Conservation (phyloP, 2,329 filamentous ascomycete species). For the Aspergillus fischeri region DNA sequence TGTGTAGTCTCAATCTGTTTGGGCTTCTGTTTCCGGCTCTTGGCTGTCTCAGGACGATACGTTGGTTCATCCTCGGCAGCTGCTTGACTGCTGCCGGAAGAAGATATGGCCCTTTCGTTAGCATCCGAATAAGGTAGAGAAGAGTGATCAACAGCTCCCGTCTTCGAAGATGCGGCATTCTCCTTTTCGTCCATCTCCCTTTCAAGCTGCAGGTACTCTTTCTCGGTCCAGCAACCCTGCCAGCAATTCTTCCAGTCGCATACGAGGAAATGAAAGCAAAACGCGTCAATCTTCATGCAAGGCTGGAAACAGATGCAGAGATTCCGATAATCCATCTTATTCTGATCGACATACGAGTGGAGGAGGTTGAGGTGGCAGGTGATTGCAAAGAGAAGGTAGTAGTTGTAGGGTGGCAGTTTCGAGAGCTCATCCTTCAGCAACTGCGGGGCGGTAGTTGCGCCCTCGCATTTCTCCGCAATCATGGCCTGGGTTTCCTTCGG, state of each 20-base stretch:
- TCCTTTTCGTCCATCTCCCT: slow-evolving; percentile 36
- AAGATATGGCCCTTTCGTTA: slow-evolving; percentile 59
- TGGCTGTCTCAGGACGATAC: slow-evolving; percentile 28
- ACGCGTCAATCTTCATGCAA: slow-evolving; percentile 92
- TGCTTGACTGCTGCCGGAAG: slow-evolving; percentile 61
- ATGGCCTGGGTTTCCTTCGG: slow-evolving; percentile 78
- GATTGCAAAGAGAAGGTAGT: slow-evolving; percentile 95
- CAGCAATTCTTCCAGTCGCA: slow-evolving; percentile 95
- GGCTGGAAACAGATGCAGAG: slow-evolving; percentile 96
- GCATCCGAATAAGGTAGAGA: slow-evolving; percentile 15
- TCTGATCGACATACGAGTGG: slow-evolving; percentile 86
- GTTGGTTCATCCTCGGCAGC: slow-evolving; percentile 35
- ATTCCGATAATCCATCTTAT: slow-evolving; percentile 97
- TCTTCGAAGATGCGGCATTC: slow-evolving; percentile 19
- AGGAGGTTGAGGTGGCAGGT: slow-evolving; percentile 92
- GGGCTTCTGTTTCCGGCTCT: slow-evolving; percentile 28
- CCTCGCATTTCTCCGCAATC: slow-evolving; percentile 74
- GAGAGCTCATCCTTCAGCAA: slow-evolving; percentile 87
- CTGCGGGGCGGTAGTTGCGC: slow-evolving; percentile 75
- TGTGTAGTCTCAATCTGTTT: slow-evolving; percentile 34
- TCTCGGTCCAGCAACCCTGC: slow-evolving; percentile 92
- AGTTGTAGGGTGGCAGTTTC: slow-evolving; percentile 92
- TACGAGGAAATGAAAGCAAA: slow-evolving; percentile 92
- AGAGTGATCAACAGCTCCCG: slow-evolving; percentile 18
- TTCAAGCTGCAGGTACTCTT: slow-evolving; percentile 65